Conservation (phyloP, 2,329 filamentous ascomycete species). For the Phaeosphaeria sp. region DNA sequence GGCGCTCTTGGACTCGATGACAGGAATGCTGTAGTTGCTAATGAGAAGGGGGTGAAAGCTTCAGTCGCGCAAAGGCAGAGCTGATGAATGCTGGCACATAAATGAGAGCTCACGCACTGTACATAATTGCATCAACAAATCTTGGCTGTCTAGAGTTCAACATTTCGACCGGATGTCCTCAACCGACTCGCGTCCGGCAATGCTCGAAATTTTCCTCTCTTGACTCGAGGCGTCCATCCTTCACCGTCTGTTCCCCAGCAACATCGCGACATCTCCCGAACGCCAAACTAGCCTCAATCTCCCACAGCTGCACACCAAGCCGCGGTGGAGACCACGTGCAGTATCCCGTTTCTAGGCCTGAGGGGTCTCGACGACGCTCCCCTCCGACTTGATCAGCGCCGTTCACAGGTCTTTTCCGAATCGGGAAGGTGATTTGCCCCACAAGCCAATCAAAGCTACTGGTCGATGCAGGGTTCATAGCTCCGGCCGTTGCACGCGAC, state of each 20-base stretch:
- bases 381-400: background rate
- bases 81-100: background rate
- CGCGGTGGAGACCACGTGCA: background rate
- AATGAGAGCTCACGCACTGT: background rate
- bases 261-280: background rate
- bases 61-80: background rate
- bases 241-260: background rate
- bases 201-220: background rate
- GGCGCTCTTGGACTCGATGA: slow-evolving; percentile 5
- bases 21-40: slow-evolving; percentile 5
- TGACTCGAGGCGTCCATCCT: background rate
- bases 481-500: slow-evolving; percentile 29
- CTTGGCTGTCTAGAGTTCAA: background rate
- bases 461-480: slow-evolving; percentile 8
- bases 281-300: background rate
- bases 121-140: background rate
- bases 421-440: slow-evolving; percentile 17
- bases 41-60: background rate
- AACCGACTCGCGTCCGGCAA: background rate
- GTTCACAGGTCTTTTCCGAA: slow-evolving; percentile 5
- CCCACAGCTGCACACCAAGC: background rate
- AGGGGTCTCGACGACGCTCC: background rate
- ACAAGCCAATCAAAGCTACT: slow-evolving; percentile 15
- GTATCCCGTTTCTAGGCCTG: background rate
- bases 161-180: background rate